Evolutionary conservation across 2,329 filamentous ascomycete genomes (phyloP), one percentile per base, ranked within the genome.

Genomic region (Clonostachys sp.): DNA sequence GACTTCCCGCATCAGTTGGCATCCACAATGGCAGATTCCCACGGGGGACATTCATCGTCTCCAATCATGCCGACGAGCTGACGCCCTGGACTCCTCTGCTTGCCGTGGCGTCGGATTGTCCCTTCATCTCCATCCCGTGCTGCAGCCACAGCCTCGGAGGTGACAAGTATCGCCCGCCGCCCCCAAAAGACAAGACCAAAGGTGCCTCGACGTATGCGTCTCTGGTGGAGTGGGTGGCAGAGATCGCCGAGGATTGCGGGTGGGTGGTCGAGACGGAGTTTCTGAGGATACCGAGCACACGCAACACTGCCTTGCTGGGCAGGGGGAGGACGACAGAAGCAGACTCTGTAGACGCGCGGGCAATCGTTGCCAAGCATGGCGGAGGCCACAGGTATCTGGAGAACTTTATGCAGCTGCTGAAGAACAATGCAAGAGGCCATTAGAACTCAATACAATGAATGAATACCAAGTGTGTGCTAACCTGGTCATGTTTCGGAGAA

Each of bases 51-150:
- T 99, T 99, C 65, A 90, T 99, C 57, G 87, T 99, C 53, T 95
- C 91, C 44, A 99, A 99, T 61, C 94, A 99, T 64, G 92, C 92
- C 12, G 94, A 99, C 62, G 91, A 99, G 68, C 78, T 99, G 13
- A 99, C 94, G 0, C 83, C 89, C 1, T 99, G 94, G 94, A 97
- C 94, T 0, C 94, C 94, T 0, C 78, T 97, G 16, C 80, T 99
- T 39, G 91, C 89, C 1, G 80, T 82, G 7, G 71, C 90, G 2
- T 91, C 86, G 0, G 70, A 80, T 3, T 87, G 86, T 12, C 87
- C 91, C 0, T 99, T 96, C 65, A 82, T 99, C 51, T 87, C 89
- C 56, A 96, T 99, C 41, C 94, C 94, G 2, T 99, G 94, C 71
- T 99, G 94, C 70, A 95, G 89, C 53, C 91, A 97, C 68, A 80